Evolutionary conservation across 495 filamentous ascomycete species (phyloP).

Genomic region (Glonium stellatum): DNA sequence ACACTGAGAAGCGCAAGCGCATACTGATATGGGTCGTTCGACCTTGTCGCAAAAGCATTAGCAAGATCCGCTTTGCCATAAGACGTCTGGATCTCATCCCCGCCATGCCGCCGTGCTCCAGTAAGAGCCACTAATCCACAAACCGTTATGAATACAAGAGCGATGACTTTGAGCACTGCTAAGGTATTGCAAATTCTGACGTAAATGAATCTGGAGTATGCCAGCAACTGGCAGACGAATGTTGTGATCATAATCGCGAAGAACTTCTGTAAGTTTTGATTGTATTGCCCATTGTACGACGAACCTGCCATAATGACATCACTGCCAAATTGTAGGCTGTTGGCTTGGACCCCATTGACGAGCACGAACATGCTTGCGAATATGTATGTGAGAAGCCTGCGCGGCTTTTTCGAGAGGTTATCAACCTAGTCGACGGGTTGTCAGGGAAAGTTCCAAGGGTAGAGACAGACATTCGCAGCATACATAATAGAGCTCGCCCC

Average conservation of each 20-base stretch:
- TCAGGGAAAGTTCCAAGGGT: background rate
- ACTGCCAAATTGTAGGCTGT: background rate
- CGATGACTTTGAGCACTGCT: background rate
- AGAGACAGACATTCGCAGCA: background rate
- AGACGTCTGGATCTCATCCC: background rate
- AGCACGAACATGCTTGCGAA: background rate
- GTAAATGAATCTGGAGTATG: background rate
- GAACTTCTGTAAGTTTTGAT: background rate
- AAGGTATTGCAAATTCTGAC: background rate
- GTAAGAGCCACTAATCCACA: background rate
- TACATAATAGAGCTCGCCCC: background rate
- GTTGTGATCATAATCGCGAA: background rate
- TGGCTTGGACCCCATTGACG: background rate
- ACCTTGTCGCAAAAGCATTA: background rate
- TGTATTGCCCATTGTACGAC: background rate
- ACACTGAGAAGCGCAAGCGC: background rate
- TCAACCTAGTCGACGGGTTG: background rate
- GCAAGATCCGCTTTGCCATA: background rate
- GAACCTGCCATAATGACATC: background rate
- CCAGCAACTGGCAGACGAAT: background rate
- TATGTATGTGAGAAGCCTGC: background rate
- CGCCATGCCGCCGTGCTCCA: background rate
- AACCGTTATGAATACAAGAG: background rate
- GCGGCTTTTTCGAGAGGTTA: background rate
- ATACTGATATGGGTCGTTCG: background rate